Conservation (phyloP, 208 protist species). For the Spongospora subterranea region DNA sequence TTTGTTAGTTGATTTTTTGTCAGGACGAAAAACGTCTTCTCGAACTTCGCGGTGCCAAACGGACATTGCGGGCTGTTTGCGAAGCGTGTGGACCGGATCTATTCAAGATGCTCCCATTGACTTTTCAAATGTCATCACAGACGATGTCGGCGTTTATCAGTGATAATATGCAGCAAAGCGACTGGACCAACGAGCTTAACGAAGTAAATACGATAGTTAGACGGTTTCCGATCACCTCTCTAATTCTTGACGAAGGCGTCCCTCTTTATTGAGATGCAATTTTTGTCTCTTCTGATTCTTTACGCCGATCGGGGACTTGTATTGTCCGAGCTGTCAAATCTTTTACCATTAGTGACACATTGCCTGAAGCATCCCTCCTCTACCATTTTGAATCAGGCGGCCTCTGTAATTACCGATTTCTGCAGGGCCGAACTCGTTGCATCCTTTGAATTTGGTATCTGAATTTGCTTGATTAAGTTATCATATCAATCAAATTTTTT, state of each 20-base stretch:
- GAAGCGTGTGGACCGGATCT: neutral
- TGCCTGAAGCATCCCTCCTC: neutral
- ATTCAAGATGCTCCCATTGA: neutral
- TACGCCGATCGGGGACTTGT: neutral
- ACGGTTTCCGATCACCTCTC: neutral
- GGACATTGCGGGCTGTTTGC: neutral
- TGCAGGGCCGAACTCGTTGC: neutral
- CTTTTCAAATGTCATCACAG: neutral
- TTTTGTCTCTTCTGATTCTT: neutral
- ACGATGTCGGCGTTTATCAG: neutral
- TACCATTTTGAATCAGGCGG: neutral
- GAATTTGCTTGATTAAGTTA: neutral
- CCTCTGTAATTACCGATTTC: neutral
- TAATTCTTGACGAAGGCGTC: neutral
- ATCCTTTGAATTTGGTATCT: conserved; percentile 25
- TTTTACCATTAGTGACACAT: neutral
- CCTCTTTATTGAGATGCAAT: conserved; percentile 1
- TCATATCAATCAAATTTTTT: neutral
- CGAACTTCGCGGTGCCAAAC: neutral
- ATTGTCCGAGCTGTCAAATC: neutral
- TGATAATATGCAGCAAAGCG: neutral
- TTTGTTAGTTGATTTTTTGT: neutral
- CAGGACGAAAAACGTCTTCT: neutral
- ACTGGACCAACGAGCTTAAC: neutral
- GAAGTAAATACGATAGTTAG: neutral